phyloP scores from a whole-genome alignment of 139 green algal genomes.

The Pycnococcus provasolii region DNA sequence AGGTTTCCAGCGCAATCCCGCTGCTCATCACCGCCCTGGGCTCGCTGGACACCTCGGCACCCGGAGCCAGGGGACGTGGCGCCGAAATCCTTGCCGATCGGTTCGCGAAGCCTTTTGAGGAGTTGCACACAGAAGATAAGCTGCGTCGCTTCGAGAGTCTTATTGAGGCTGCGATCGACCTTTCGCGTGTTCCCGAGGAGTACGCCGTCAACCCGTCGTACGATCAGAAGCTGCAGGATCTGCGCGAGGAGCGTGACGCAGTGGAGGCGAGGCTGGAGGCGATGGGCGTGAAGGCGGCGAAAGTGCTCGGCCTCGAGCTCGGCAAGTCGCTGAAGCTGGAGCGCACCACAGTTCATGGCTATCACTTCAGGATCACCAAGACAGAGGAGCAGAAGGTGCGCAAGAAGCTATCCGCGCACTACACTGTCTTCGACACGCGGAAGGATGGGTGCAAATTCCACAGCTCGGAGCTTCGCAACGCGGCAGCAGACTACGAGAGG shows the following conservation, averaged over 20 bases:
- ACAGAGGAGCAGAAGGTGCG: conserved; percentile 84
- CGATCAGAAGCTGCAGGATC: conserved; percentile 46
- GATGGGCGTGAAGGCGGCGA: conserved; percentile 30
- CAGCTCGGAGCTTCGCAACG: conserved; percentile 49
- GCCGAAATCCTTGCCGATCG: conserved; percentile 38
- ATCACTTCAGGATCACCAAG: conserved; percentile 80
- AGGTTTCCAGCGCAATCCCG: conserved; percentile 49
- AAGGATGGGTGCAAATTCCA: conserved; percentile 97
- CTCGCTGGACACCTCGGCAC: conserved; percentile 27
- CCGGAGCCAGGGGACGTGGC: conserved; percentile 28
- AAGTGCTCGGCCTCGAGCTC: conserved; percentile 58
- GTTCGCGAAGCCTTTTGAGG: conserved; percentile 45
- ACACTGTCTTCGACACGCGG: conserved; percentile 66
- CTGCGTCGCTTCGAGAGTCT: conserved; percentile 91
- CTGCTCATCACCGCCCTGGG: conserved; percentile 54
- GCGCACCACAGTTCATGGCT: conserved; percentile 23
- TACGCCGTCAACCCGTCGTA: conserved; percentile 80
- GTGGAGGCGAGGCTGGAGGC: conserved; percentile 47
- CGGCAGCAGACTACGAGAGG: conserved; percentile 49
- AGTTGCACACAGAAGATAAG: conserved; percentile 57
- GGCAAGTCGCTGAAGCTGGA: conserved; percentile 54
- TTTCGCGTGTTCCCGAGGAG: conserved; percentile 82
- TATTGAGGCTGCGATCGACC: conserved; percentile 81
- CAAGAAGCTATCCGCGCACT: conserved; percentile 56
- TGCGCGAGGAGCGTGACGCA: conserved; percentile 43